Evolutionary conservation across 257 asterid genomes (phyloP), one percentile per base, ranked within the genome.

Genomic region (Fraxinus cuspidata): DNA sequence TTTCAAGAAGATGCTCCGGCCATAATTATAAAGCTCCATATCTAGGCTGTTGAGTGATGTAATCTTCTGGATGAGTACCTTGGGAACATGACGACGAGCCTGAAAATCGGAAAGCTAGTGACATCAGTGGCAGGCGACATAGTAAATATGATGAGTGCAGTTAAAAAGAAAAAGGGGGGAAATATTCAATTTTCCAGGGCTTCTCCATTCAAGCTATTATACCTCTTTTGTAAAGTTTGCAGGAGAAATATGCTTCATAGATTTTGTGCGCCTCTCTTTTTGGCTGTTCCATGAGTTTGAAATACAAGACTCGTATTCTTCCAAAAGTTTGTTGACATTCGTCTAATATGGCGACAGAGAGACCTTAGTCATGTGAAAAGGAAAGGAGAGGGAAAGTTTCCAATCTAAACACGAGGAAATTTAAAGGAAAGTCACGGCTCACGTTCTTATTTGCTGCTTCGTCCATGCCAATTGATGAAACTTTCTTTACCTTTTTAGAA

Each of bases 171-270:
- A 23, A 67, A 58, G 44, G 19, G 3, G 44, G 4, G 37, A 29
- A 19, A 76, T 42, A 74, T 60, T n/a, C 67, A 34, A 15, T 11
- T 10, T 56, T 8, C 67, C 51, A 37, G 32, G 65, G 31, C 8
- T 19, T n/a, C 49, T 13, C 38, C 40, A 65, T 40, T 40, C 47
- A 76, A 79, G 71, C 68, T 56, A 16, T 21, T 53, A 19, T 88
- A 94, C 99, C 97, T 94, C 94, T 82, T 89, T 92, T 5, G 99
- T 90, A 71, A 95, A 93, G 86, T 95, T 95, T 68, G 89, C 97
- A 71, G 98, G 98, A 78, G 84, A 69, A 82, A 95, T 84, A 63
- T 78, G 87, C 83, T 88, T 86, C 51, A 91, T 84, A 72, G 99
- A 93, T 72, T 84, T 84, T 32, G 74, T 74, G 18, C 98, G 97